Conservation (phyloP, 805 yeast species). For the Yamadazyma sp. region DNA sequence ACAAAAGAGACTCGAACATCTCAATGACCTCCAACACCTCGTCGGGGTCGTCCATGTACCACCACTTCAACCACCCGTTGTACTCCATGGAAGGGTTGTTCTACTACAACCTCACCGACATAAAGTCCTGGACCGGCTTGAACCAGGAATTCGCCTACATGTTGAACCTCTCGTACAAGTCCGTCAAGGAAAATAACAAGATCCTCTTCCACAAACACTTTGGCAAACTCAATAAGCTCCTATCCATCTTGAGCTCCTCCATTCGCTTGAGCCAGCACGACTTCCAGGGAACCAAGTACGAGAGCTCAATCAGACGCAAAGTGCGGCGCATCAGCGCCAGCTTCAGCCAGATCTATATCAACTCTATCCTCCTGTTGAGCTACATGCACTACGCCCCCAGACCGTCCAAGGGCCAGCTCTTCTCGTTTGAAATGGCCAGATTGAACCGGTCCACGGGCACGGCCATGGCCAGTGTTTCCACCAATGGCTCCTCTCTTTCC, state of each 20-base stretch:
- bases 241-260: constrained; percentile 53
- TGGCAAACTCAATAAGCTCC: constrained; percentile 51
- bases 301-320: constrained; percentile 46
- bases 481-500: constrained; percentile 19
- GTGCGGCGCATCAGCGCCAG: constrained; percentile 54
- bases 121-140: constrained; percentile 59
- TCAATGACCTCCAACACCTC: constrained; percentile 19
- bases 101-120: constrained; percentile 59
- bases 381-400: constrained; percentile 34
- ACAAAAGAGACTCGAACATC: constrained; percentile 40
- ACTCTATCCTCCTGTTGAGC: constrained; percentile 60
- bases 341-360: constrained; percentile 62
- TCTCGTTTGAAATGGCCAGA: constrained; percentile 30
- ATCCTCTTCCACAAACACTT: constrained; percentile 54
- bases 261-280: constrained; percentile 55
- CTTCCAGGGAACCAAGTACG: constrained; percentile 46
- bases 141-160: constrained; percentile 48
- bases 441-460: constrained; percentile 22
- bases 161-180: constrained; percentile 48
- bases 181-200: constrained; percentile 51
- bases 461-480: constrained; percentile 12
- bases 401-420: constrained; percentile 24
- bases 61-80: constrained; percentile 43
- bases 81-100: constrained; percentile 45
- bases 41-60: constrained; percentile 26